phyloP scores from a whole-genome alignment of 139 green algal genomes.

The Chlamydomonas sp. region DNA sequence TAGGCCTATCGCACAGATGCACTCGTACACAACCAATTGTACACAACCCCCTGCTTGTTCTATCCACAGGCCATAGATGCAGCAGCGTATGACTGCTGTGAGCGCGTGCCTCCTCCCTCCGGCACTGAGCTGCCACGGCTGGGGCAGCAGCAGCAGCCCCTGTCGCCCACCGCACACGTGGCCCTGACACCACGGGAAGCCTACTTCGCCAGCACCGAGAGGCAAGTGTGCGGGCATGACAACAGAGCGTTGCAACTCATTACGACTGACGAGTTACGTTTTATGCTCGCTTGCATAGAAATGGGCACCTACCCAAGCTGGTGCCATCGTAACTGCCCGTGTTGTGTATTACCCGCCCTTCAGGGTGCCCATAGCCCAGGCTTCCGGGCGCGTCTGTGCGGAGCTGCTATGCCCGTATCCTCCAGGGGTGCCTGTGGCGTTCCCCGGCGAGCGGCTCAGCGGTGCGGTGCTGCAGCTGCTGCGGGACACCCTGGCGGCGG shows the following conservation, averaged over 20 bases:
- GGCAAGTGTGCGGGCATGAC: background rate
- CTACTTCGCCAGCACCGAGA: slow-evolving; percentile 3
- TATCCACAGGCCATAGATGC: no score
- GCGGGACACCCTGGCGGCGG: slow-evolving; percentile 40
- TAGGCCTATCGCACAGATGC: no score
- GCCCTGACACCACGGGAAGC: slow-evolving; percentile 1
- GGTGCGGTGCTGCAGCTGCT: slow-evolving; percentile 48
- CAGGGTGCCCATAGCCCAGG: slow-evolving; percentile 18
- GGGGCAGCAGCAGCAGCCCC: background rate
- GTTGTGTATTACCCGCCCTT: background rate
- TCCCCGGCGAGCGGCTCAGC: slow-evolving; percentile 83
- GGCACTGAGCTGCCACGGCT: background rate
- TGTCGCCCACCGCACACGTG: background rate
- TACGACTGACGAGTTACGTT: background rate
- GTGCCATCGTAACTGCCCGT: background rate
- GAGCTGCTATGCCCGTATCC: slow-evolving; percentile 93
- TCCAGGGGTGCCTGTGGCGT: slow-evolving; percentile 82
- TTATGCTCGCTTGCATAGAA: background rate
- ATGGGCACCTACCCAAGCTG: background rate
- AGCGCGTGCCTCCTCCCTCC: background rate
- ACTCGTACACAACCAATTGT: no score
- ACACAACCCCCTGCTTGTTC: no score
- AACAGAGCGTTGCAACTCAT: background rate
- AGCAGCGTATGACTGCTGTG: no score
- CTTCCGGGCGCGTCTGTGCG: slow-evolving; percentile 61